These are phyloP conservation scores for Alternaria ethzedia DNA, from an alignment of 2,329 filamentous ascomycete genomes.

Conservation along the genomic window DNA sequence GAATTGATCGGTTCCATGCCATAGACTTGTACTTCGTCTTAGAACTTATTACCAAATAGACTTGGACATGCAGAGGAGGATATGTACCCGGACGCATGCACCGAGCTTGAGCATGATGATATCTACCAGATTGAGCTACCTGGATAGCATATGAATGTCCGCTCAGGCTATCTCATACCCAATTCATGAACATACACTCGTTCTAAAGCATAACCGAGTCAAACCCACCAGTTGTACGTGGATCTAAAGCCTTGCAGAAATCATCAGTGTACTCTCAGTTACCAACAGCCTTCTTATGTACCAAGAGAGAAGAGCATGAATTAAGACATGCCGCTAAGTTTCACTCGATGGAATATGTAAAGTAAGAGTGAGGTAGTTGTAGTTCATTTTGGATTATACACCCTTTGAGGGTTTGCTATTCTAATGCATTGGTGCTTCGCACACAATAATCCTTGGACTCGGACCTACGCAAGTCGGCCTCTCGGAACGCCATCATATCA, in stretches of 20 bases:
- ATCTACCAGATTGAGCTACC: not conserved
- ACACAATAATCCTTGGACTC: not conserved
- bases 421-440: not conserved
- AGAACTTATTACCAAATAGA: not conserved
- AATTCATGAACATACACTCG: not conserved
- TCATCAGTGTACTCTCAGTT: not conserved
- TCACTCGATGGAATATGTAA: too few species aligned
- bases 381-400: not conserved
- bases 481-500: slow-evolving; percentile 3
- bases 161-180: not conserved
- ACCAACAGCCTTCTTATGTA: not conserved
- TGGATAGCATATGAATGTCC: not conserved
- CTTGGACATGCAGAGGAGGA: not conserved
- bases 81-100: not conserved
- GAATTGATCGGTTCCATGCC: not conserved
- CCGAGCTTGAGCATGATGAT: not conserved
- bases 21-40: not conserved
- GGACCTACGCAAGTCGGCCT: not conserved
- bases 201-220: not conserved
- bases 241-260: not conserved
- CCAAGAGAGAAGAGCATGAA: not conserved
- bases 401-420: not conserved
- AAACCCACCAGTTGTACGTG: not conserved
- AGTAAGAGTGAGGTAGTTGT: not conserved
- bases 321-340: too few species aligned